Conservation (phyloP, 768 basidiomycete species). For the Psilocybe cyanescens region DNA sequence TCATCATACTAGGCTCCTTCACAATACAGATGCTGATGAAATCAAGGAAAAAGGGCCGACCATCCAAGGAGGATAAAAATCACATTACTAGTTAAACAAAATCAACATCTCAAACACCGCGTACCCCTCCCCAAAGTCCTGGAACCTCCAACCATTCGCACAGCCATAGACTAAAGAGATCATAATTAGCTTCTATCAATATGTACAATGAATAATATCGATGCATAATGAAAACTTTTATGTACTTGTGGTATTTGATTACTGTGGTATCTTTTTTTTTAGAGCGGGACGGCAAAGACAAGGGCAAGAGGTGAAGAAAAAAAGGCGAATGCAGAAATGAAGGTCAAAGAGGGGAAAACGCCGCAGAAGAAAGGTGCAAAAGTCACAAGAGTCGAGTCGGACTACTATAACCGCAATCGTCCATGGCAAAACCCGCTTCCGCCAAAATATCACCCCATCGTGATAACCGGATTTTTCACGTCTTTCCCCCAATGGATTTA, state of each 20-base stretch:
- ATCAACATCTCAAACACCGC: not conserved
- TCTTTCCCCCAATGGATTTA: not conserved
- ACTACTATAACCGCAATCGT: not conserved
- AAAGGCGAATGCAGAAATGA: not conserved
- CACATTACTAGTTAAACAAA: too few species aligned
- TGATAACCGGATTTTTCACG: not conserved
- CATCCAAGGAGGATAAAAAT: too few species aligned
- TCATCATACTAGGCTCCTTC: too few species aligned
- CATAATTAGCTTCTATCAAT: not conserved
- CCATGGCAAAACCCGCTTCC: too few species aligned
- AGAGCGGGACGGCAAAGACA: not conserved
- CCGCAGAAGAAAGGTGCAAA: not conserved
- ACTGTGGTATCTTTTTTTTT: not conserved
- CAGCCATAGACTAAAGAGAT: not conserved
- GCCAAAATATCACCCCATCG: not conserved
- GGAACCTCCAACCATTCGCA: not conserved
- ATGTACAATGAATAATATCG: not conserved
- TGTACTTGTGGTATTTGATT: constrained; percentile 1
- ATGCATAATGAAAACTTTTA: not conserved
- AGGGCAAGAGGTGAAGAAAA: not conserved
- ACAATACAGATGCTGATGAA: too few species aligned
- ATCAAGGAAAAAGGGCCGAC: not conserved
- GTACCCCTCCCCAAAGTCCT: not conserved
- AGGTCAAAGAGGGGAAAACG: not conserved
- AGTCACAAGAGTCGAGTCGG: not conserved